phyloP scores from a whole-genome alignment of 1,139 yeast species.

The Insectozyma bohioensis region DNA sequence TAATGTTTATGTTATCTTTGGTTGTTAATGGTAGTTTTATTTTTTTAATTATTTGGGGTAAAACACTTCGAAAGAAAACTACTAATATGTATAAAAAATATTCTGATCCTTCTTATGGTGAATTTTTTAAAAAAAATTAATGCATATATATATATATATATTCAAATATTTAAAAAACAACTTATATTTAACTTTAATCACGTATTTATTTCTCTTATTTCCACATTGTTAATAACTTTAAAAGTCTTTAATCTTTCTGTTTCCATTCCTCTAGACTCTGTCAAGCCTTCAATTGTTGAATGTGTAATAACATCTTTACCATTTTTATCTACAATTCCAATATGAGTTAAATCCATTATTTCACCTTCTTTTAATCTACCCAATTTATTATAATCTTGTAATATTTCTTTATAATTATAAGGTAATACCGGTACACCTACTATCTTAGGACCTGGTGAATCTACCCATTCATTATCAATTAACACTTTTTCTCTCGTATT shows the following conservation, averaged over 20 bases:
- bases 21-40: constrained; percentile 43
- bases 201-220: too few relatives aligned
- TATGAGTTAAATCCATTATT: constrained; percentile 5
- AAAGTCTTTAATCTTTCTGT: too few relatives aligned
- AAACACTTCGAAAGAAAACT: constrained; percentile 19
- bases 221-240: too few relatives aligned
- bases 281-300: too few relatives aligned
- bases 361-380: constrained; percentile 3
- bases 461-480: constrained; percentile 1
- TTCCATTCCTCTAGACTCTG: too few relatives aligned
- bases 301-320: constrained; percentile 1
- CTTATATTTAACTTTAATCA: too few relatives aligned
- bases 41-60: constrained; percentile 40
- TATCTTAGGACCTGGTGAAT: constrained; percentile 1
- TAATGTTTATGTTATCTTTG: constrained; percentile 45
- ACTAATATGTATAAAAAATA: constrained; percentile 4
- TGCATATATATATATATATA: too few relatives aligned
- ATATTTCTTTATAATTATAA: constrained; percentile 4
- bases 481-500: constrained; percentile 3
- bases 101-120: constrained; percentile 10
- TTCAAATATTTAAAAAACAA: too few relatives aligned
- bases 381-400: constrained; percentile 5
- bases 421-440: constrained; percentile 1
- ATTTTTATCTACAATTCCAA: constrained; percentile 3
- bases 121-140: neutral